Evolutionary conservation across 2,329 filamentous ascomycete species (phyloP).

Genomic region (Cordyceps tenuipes): DNA sequence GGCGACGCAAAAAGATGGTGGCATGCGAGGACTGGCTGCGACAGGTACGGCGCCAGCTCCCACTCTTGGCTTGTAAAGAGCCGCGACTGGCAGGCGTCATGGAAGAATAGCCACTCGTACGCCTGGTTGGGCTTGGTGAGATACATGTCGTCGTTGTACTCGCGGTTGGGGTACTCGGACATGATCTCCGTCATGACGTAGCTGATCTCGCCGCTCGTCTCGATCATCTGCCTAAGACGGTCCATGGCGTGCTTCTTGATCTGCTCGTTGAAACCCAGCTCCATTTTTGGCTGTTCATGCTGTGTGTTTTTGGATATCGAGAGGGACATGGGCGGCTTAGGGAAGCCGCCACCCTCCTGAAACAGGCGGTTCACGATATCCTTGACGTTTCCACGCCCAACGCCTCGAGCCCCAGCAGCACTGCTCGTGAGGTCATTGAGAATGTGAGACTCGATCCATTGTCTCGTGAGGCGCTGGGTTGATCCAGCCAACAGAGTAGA

Average conservation of each 20-base stretch:
- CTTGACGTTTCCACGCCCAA: constrained; percentile 62
- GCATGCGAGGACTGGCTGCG: constrained; percentile 78
- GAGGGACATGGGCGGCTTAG: constrained; percentile 42
- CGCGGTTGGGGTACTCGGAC: constrained; percentile 72
- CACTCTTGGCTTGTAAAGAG: constrained; percentile 84
- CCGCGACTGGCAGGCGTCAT: constrained; percentile 71
- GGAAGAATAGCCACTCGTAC: constrained; percentile 94
- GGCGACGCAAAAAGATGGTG: constrained; percentile 83
- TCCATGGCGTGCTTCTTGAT: constrained; percentile 65
- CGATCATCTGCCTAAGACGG: constrained; percentile 65
- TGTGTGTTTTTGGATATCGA: constrained; percentile 34
- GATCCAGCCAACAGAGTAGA: constrained; percentile 33
- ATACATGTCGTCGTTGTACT: constrained; percentile 88
- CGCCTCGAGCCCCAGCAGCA: constrained; percentile 60
- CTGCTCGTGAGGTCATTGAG: constrained; percentile 60
- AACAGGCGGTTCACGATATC: constrained; percentile 75
- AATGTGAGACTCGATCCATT: constrained; percentile 70
- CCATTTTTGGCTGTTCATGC: constrained; percentile 47
- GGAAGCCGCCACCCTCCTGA: constrained; percentile 70
- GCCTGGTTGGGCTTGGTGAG: constrained; percentile 80
- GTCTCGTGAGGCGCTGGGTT: constrained; percentile 51
- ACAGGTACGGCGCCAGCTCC: constrained; percentile 83
- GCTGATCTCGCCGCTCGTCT: constrained; percentile 71
- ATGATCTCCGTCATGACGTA: constrained; percentile 79
- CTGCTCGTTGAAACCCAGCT: constrained; percentile 64